A percentile compares a stretch with the other conserved stretches of the same genome.
Evolutionary conservation across 495 filamentous ascomycete genomes (phyloP).

Genomic region (Lophiotrema nucula): DNA sequence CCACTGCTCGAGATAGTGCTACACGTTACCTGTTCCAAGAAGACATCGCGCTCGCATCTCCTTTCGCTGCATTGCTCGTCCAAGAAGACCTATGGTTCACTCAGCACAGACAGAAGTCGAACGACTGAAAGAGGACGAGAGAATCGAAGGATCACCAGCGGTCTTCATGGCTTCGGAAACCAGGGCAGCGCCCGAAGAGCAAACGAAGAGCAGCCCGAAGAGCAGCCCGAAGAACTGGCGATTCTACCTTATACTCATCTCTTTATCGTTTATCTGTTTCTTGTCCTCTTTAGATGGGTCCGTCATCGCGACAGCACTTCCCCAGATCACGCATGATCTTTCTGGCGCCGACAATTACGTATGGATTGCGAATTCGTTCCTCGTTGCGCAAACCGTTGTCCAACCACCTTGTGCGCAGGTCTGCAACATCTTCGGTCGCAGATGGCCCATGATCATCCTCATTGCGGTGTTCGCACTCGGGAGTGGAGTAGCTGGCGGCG

Average conservation of each 20-base stretch:
- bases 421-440: constrained; percentile 22
- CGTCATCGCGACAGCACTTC: constrained; percentile 11
- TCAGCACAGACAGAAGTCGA: no score
- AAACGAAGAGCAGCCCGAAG: no score
- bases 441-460: constrained; percentile 10
- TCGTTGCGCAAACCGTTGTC: constrained; percentile 7
- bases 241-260: constrained; percentile 10
- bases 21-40: no score
- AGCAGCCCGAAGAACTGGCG: no score
- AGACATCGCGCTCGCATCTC: no score
- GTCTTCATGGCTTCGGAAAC: no score
- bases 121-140: no score
- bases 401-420: constrained; percentile 4
- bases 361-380: constrained; percentile 6
- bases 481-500: constrained; percentile 28
- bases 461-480: constrained; percentile 34
- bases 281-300: constrained; percentile 15
- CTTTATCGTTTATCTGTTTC: constrained; percentile 9
- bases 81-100: no score
- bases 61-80: no score
- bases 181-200: no score
- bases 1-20: no score
- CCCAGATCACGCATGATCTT: background rate
- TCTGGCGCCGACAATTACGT: background rate
- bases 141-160: no score